phyloP scores from a whole-genome alignment of 768 basidiomycete genomes.

The Boletus pseudopeckii region DNA sequence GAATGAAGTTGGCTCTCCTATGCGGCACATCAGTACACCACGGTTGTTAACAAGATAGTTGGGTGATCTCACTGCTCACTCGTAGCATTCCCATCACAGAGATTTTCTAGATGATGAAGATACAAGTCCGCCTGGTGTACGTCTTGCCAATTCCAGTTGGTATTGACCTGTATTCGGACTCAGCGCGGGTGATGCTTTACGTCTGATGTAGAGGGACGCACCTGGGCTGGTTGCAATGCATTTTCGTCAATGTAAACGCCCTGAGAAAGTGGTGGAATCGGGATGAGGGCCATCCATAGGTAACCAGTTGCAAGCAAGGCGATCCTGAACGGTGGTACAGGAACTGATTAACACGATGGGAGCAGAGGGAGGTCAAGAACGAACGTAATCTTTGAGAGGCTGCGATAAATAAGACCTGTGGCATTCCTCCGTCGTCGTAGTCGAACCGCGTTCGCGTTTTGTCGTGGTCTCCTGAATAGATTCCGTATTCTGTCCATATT shows the following conservation, averaged over 20 bases:
- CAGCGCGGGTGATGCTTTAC: background rate
- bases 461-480: slow-evolving; percentile 17
- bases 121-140: slow-evolving; percentile 86
- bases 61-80: slow-evolving; percentile 60
- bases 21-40: background rate
- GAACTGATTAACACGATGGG: background rate
- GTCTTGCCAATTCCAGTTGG: slow-evolving; percentile 89
- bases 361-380: slow-evolving; percentile 1
- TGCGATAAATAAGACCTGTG: slow-evolving; percentile 31
- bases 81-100: slow-evolving; percentile 62
- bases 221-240: slow-evolving; percentile 90
- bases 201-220: slow-evolving; percentile 29
- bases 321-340: slow-evolving; percentile 38
- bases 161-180: slow-evolving; percentile 63
- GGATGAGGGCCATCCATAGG: slow-evolving; percentile 81
- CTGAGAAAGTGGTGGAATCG: slow-evolving; percentile 59
- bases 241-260: slow-evolving; percentile 91
- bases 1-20: slow-evolving; percentile 66
- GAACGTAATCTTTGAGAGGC: slow-evolving; percentile 33
- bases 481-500: slow-evolving; percentile 24
- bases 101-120: slow-evolving; percentile 61
- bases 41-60: background rate
- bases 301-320: slow-evolving; percentile 63
- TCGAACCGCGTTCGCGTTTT: slow-evolving; percentile 37
- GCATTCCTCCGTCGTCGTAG: slow-evolving; percentile 45